A percentile compares a stretch with the other conserved stretches of the same genome.
Conservation (phyloP, 805 yeast genomes). For the Lipomyces orientalis region DNA sequence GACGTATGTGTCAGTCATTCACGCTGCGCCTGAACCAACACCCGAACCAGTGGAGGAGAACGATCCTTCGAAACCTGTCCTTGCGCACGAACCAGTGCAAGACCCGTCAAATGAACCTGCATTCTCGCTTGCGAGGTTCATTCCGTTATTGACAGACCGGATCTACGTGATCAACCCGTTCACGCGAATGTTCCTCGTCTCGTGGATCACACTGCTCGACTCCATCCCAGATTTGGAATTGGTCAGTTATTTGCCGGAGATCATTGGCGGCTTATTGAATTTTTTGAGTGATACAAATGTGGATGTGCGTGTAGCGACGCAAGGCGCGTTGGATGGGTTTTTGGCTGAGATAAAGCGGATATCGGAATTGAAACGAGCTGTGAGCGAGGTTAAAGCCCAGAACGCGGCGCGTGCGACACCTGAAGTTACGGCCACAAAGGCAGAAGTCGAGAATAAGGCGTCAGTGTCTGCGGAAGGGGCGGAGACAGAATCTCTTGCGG, state of each 20-base stretch:
- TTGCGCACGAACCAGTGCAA: conserved; percentile 44
- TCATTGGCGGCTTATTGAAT: conserved; percentile 79
- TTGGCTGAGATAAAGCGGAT: conserved; percentile 80
- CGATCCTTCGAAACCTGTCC: conserved; percentile 42
- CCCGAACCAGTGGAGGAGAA: conserved; percentile 31
- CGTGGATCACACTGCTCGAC: conserved; percentile 92
- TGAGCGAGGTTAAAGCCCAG: conserved; percentile 17
- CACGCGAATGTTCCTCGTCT: conserved; percentile 86
- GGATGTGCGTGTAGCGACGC: conserved; percentile 87
- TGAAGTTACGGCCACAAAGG: background rate
- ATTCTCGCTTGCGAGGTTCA: conserved; percentile 82
- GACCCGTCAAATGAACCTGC: conserved; percentile 61
- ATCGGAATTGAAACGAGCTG: conserved; percentile 62
- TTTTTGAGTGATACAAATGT: conserved; percentile 82
- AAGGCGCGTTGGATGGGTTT: conserved; percentile 72
- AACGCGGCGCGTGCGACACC: conserved; percentile 11
- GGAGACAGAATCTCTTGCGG: conserved; percentile 20
- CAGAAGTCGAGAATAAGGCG: conserved; percentile 39
- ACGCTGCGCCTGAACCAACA: conserved; percentile 39
- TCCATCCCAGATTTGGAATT: conserved; percentile 91
- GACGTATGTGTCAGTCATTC: conserved; percentile 76
- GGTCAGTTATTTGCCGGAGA: conserved; percentile 84
- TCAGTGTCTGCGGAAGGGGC: conserved; percentile 41
- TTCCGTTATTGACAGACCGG: conserved; percentile 88
- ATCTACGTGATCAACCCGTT: conserved; percentile 92